Conservation (phyloP, 176 grass and related monocot genomes). For the Ensete ventricosum region DNA sequence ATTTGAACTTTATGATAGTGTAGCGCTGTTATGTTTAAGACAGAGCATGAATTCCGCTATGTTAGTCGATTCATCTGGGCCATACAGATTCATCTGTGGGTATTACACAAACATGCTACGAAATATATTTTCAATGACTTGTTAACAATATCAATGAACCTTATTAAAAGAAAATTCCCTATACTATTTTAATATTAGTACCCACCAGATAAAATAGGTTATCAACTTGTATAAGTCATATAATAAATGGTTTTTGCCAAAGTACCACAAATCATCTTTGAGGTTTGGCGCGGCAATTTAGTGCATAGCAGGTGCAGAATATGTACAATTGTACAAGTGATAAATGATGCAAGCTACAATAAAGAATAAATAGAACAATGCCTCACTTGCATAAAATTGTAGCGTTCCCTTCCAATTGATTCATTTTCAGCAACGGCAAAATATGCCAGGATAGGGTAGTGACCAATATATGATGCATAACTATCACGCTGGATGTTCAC, state of each 20-base stretch:
- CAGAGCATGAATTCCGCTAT: too few relatives aligned
- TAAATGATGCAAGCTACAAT: neutral
- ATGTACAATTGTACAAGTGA: neutral
- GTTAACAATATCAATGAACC: too few relatives aligned
- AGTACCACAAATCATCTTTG: neutral
- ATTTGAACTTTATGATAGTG: too few relatives aligned
- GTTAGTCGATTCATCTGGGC: too few relatives aligned
- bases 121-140: too few relatives aligned
- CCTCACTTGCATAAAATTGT: constrained; percentile 88
- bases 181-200: too few relatives aligned
- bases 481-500: constrained; percentile 89
- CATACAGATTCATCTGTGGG: too few relatives aligned
- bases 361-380: neutral
- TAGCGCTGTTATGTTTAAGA: too few relatives aligned
- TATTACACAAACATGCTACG: too few relatives aligned
- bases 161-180: too few relatives aligned
- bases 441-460: constrained; percentile 77
- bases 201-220: too few relatives aligned
- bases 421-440: constrained; percentile 84
- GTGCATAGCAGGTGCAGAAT: neutral
- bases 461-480: constrained; percentile 87
- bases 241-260: neutral
- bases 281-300: neutral
- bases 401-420: constrained; percentile 85
- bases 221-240: neutral